Percentiles rank a stretch among this genome's conserved stretches.
These are phyloP conservation scores for Meira miltonrushii DNA, from an alignment of 1,284 basidiomycete genomes.

Conservation along the genomic window DNA sequence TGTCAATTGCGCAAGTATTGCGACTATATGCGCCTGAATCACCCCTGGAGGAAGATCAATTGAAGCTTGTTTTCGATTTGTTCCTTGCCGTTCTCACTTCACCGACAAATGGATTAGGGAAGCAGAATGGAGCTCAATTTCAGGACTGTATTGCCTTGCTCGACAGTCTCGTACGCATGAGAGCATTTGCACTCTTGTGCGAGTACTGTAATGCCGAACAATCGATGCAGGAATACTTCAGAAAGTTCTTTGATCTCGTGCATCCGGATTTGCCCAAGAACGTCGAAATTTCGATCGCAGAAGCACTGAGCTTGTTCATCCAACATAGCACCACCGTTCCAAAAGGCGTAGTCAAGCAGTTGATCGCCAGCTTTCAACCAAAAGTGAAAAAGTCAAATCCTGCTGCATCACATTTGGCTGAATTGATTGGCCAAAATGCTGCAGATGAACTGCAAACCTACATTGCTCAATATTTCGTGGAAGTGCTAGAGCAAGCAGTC, in stretches of 20 bases:
- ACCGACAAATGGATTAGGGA: conserved; percentile 27
- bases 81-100: conserved; percentile 54
- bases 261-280: conserved; percentile 65
- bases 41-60: conserved; percentile 80
- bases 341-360: conserved; percentile 66
- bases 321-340: conserved; percentile 77
- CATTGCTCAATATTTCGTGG: conserved; percentile 62
- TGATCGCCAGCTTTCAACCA: conserved; percentile 1
- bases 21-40: conserved; percentile 93
- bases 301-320: conserved; percentile 81
- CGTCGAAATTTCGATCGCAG: conserved; percentile 77
- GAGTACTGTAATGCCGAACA: conserved; percentile 83
- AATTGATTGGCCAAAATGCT: conserved; percentile 65
- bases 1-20: conserved; percentile 89
- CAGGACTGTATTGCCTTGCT: conserved; percentile 65
- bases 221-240: conserved; percentile 76
- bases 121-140: conserved; percentile 31
- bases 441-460: conserved; percentile 60
- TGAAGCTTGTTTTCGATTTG: conserved; percentile 60
- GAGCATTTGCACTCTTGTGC: conserved; percentile 86
- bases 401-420: conserved; percentile 74
- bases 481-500: conserved; percentile 47
- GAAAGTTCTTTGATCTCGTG: conserved; percentile 73
- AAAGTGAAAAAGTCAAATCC: conserved; percentile 23
- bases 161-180: conserved; percentile 84